Conservation (phyloP, 1,284 basidiomycete genomes). For the Tylopilus sp. region DNA sequence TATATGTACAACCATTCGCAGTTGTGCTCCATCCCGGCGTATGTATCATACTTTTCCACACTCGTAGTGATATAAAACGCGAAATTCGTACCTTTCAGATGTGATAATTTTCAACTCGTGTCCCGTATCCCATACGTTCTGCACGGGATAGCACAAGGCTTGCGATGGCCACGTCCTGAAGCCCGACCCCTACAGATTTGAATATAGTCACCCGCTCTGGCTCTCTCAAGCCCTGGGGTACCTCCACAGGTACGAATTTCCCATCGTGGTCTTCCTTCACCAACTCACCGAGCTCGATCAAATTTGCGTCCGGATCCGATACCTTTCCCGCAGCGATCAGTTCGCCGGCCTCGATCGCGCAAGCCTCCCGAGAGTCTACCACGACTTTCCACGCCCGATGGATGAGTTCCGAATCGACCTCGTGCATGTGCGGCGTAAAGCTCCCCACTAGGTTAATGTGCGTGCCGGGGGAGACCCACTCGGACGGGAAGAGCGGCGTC, state of each 20-base stretch:
- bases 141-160: conserved; percentile 42
- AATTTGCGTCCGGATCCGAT: conserved; percentile 32
- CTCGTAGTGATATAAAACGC: neutral
- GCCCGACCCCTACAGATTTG: conserved; percentile 73
- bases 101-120: conserved; percentile 39
- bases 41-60: too few relatives aligned
- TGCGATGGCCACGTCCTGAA: conserved; percentile 75
- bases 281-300: conserved; percentile 64
- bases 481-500: conserved; percentile 63
- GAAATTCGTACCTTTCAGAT: conserved; percentile 3
- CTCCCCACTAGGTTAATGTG: conserved; percentile 82
- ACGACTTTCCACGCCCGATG: conserved; percentile 49
- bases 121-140: conserved; percentile 38
- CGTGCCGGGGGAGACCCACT: conserved; percentile 57
- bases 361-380: conserved; percentile 73
- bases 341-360: conserved; percentile 73
- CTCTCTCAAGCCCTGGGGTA: conserved; percentile 33
- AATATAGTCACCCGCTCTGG: conserved; percentile 59
- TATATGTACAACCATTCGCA: neutral
- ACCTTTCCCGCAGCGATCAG: conserved; percentile 56
- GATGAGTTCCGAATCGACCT: conserved; percentile 62
- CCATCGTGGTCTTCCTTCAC: conserved; percentile 32
- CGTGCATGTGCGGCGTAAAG: conserved; percentile 78
- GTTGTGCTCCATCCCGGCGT: neutral
- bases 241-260: conserved; percentile 15